Evolutionary conservation across 2,329 filamentous ascomycete genomes (phyloP).

Genomic region (Fusarium dimerum): DNA sequence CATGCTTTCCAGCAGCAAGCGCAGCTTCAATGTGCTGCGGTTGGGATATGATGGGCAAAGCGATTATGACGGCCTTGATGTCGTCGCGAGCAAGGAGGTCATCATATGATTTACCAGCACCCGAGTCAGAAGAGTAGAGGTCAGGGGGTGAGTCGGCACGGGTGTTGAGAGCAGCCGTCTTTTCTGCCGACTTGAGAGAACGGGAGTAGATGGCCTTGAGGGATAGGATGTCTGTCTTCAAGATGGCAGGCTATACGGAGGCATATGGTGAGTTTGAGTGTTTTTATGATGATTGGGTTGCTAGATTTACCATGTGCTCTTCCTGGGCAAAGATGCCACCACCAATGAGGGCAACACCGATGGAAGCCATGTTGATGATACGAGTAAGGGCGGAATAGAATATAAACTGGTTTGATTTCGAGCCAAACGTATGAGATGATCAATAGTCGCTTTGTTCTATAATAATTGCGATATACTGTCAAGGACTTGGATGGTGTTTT

Average conservation of each 20-base stretch:
- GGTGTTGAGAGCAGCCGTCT: conserved; percentile 41
- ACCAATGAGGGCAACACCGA: conserved; percentile 62
- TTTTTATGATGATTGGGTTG: background rate
- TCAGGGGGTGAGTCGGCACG: conserved; percentile 37
- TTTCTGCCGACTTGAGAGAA: conserved; percentile 57
- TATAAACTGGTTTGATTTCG: background rate
- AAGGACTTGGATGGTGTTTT: too few species aligned
- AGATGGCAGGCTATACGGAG: conserved; percentile 54
- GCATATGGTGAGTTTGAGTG: conserved; percentile 9
- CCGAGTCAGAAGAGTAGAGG: conserved; percentile 59
- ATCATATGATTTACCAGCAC: conserved; percentile 46
- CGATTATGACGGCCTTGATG: conserved; percentile 56
- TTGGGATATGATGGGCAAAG: conserved; percentile 64
- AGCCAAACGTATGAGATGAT: background rate
- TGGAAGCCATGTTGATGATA: conserved; percentile 34
- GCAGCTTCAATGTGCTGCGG: conserved; percentile 59
- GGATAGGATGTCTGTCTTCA: conserved; percentile 48
- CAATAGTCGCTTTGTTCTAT: too few species aligned
- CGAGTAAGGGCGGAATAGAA: background rate
- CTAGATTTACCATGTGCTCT: conserved; percentile 51
- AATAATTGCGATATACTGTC: too few species aligned
- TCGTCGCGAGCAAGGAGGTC: conserved; percentile 56
- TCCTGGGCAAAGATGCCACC: conserved; percentile 63
- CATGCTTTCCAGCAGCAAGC: conserved; percentile 67
- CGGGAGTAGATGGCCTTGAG: conserved; percentile 70